Percentiles rank a stretch among this genome's conserved stretches.
Evolutionary conservation across 2,329 filamentous ascomycete species (phyloP).

Genomic region (Colletotrichum sp.): DNA sequence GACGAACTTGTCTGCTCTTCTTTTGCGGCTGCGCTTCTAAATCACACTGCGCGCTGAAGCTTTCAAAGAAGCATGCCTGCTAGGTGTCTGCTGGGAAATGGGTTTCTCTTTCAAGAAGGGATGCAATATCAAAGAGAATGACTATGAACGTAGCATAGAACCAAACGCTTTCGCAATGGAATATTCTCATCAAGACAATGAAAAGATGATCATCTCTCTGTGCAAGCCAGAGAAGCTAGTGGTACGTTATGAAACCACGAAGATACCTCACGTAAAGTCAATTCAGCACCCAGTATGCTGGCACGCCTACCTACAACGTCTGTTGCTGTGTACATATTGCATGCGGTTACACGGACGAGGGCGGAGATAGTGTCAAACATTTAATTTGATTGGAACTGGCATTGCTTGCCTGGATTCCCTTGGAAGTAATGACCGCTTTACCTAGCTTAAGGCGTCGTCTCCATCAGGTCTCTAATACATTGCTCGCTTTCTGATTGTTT

Average conservation of each 20-base stretch:
- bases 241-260: rapidly evolving
- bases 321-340: not conserved
- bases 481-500: rapidly evolving
- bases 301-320: rapidly evolving
- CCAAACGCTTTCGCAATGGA: rapidly evolving
- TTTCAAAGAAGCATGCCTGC: not conserved
- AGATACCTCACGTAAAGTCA: rapidly evolving
- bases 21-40: not conserved
- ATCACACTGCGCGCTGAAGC: not conserved
- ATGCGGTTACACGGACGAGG: too few relatives aligned
- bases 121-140: not conserved
- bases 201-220: rapidly evolving
- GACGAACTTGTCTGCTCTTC: not conserved
- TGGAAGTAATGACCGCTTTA: rapidly evolving
- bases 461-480: too few relatives aligned
- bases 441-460: rapidly evolving
- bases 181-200: not conserved
- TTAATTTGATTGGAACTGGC: rapidly evolving
- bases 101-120: rapidly evolving
- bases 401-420: not conserved
- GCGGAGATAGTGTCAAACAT: rapidly evolving
- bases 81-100: rapidly evolving
- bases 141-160: not conserved
- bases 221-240: rapidly evolving
- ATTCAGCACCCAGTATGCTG: rapidly evolving